Evolutionary conservation across 768 basidiomycete species (phyloP), one percentile per base, ranked within the genome.

Genomic region (Termitomyces eurrhizus): DNA sequence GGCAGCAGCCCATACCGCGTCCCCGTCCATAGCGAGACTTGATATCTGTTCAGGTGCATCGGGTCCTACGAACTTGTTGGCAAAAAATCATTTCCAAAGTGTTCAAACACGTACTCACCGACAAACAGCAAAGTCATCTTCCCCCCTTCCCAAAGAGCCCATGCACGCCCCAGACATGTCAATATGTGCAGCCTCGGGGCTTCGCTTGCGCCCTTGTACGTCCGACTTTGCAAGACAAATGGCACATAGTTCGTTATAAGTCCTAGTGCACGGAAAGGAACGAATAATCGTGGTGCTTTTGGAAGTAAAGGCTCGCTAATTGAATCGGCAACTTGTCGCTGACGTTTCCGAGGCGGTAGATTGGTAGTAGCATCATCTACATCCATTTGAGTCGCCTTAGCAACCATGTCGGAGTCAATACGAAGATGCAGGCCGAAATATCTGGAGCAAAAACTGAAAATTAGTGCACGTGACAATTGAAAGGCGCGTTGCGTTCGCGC

Each of bases 71-170:
- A 16, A 56, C 21, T 13, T 35, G 57, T 62, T 60, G n/a, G 29
- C 45, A 39, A 49, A 44, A 51, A 18, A 29, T 4, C 51, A 12
- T 54, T 33, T 36, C 42, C 49, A 44, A n/a, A 14, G 39, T 35
- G 44, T 57, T 44, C 36, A 59, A 70, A 7, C 32, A 36, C 60
- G 63, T 68, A 83, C 93, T 77, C 74, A 93, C 96, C 93, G 62
- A 95, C 94, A 70, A 99, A 98, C 41, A 98, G 80, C 59, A 98
- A 75, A 36, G 80, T 81, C 92, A 98, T 95, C 74, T 89, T 94
- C 32, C 87, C 91, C 24, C 93, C 95, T 66, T 97, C 94, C 96
- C 96, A 98, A 68, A 97, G 77, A 18, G 94, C 92, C 95, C 95
- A 98, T 64, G 91, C 85, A 60, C 78, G 84, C 7, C 96, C 95